phyloP scores from a whole-genome alignment of 2,329 filamentous ascomycete genomes.

The Pyricularia sp. region DNA sequence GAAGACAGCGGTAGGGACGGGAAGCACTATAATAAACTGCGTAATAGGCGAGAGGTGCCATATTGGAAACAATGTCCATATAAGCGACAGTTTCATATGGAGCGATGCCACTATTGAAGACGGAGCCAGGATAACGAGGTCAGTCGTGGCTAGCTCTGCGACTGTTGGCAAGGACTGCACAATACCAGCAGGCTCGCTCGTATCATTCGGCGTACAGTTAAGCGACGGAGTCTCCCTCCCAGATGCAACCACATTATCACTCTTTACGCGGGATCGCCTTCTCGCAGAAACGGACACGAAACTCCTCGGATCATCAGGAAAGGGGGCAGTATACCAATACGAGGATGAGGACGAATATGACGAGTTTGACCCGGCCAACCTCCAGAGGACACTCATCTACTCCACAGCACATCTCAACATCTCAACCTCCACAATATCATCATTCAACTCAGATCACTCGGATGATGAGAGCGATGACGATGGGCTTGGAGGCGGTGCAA shows the following conservation, averaged over 20 bases:
- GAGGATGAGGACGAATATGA: constrained; percentile 35
- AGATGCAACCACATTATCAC: constrained; percentile 20
- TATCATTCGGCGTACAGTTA: constrained; percentile 68
- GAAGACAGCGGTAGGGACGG: constrained; percentile 61
- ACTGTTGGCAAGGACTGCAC: constrained; percentile 57
- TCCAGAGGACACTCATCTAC: constrained; percentile 45
- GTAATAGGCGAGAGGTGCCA: constrained; percentile 74
- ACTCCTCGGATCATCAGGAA: constrained; percentile 35
- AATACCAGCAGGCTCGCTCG: constrained; percentile 58
- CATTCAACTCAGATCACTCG: constrained; percentile 50
- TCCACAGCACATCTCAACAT: constrained; percentile 38
- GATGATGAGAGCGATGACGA: constrained; percentile 50
- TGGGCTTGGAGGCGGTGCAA: constrained; percentile 31
- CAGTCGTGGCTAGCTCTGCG: constrained; percentile 64
- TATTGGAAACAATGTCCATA: constrained; percentile 71
- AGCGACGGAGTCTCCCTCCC: constrained; percentile 42
- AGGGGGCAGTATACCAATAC: constrained; percentile 36
- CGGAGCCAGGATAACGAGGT: constrained; percentile 53
- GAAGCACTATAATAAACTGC: constrained; percentile 57
- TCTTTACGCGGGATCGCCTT: constrained; percentile 24
- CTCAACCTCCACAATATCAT: constrained; percentile 42
- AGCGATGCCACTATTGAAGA: constrained; percentile 70
- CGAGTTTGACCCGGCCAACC: constrained; percentile 29
- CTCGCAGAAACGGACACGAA: constrained; percentile 26
- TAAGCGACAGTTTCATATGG: constrained; percentile 79